A percentile compares a stretch with the other conserved stretches of the same genome.
phyloP scores from a whole-genome alignment of 345 rosid genomes.

The Cardamine occulta region DNA sequence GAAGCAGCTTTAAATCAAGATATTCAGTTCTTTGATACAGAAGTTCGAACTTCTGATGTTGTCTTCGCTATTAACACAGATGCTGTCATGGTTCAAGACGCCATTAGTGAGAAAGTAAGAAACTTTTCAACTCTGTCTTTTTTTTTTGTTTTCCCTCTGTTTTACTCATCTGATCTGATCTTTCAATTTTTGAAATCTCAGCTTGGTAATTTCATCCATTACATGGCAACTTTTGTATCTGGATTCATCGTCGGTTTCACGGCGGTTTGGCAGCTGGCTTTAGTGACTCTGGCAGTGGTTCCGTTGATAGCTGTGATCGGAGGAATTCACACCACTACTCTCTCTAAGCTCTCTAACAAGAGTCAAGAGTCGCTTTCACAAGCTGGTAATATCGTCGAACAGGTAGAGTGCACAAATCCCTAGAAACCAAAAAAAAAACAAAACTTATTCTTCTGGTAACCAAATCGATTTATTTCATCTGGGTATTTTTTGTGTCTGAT shows the following conservation, averaged over 20 bases:
- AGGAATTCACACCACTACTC: constrained; percentile 75
- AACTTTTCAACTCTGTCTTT: neutral
- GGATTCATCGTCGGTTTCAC: constrained; percentile 98
- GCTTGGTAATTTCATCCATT: constrained; percentile 97
- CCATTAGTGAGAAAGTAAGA: constrained; percentile 96
- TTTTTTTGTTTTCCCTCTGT: neutral
- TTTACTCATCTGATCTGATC: constrained; percentile 6
- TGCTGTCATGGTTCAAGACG: constrained; percentile 97
- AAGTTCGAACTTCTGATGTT: constrained; percentile 92
- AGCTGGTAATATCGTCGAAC: constrained; percentile 93
- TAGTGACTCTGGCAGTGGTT: constrained; percentile 95
- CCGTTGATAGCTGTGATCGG: constrained; percentile 96
- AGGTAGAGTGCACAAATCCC: constrained; percentile 55
- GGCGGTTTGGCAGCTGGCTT: constrained; percentile 95
- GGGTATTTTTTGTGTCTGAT: constrained; percentile 45
- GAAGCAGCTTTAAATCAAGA: constrained; percentile 97
- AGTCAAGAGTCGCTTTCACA: constrained; percentile 88
- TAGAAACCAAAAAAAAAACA: neutral
- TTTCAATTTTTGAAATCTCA: constrained; percentile 42
- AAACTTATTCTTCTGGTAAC: neutral
- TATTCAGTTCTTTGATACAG: constrained; percentile 90
- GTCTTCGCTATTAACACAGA: constrained; percentile 89
- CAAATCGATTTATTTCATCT: constrained; percentile 16
- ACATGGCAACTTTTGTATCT: constrained; percentile 89
- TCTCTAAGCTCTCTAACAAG: constrained; percentile 75